Conservation (phyloP, 345 rosid species). For the Murraya koenigii region DNA sequence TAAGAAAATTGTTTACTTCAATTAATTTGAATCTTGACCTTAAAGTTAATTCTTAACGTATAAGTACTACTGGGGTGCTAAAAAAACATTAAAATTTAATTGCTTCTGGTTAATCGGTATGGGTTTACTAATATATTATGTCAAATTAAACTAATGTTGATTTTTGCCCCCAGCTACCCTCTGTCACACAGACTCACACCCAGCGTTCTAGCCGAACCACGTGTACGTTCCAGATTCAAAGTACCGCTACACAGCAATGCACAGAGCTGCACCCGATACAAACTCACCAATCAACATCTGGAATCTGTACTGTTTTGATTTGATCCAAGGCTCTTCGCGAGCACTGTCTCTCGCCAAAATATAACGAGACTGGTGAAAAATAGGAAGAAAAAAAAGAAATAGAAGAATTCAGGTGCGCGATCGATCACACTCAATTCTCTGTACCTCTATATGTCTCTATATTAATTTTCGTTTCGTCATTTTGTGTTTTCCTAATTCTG, state of each 20-base stretch:
- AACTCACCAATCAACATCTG: background rate
- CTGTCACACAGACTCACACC: too few relatives aligned
- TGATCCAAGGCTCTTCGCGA: background rate
- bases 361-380: background rate
- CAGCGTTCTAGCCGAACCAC: background rate
- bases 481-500: background rate
- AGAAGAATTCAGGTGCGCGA: conserved; percentile 6
- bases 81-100: too few relatives aligned
- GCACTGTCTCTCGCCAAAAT: background rate
- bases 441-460: background rate
- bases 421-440: conserved; percentile 1
- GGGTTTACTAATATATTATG: too few relatives aligned
- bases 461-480: background rate
- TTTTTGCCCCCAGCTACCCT: rapidly evolving
- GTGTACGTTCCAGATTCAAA: background rate
- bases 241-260: background rate
- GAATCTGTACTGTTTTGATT: conserved; percentile 1
- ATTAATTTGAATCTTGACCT: too few relatives aligned
- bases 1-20: too few relatives aligned
- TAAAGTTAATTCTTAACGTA: too few relatives aligned
- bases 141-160: too few relatives aligned
- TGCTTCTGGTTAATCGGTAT: too few relatives aligned
- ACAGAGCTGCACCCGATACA: background rate
- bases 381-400: too few relatives aligned
- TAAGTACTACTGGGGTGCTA: too few relatives aligned